Evolutionary conservation across 352 stramenopile species (phyloP).

Genomic region (Sclerospora graminicola): DNA sequence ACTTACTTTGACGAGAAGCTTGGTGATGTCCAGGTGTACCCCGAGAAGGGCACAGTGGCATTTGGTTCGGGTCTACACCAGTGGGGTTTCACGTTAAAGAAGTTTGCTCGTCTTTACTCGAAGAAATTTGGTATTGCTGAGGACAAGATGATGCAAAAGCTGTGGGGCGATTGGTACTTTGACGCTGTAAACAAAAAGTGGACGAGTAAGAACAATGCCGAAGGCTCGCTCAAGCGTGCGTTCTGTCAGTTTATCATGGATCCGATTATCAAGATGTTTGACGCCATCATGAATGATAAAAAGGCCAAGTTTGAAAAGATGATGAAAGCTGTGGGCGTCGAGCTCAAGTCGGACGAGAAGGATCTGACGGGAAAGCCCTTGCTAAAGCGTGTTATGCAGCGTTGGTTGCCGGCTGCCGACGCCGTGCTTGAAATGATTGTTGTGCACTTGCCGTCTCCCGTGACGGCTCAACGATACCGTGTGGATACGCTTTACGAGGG

Average conservation of each 20-base stretch:
- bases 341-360: conserved; percentile 96
- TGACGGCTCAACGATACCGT: conserved; percentile 96
- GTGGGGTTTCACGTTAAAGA: conserved; percentile 99
- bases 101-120: conserved; percentile 97
- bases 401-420: conserved; percentile 98
- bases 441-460: conserved; percentile 96
- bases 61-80: conserved; percentile 99
- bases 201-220: conserved; percentile 90
- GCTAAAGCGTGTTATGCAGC: conserved; percentile 98
- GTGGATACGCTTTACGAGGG: conserved; percentile 98
- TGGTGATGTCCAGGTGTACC: conserved; percentile 97
- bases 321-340: conserved; percentile 93
- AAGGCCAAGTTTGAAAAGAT: conserved; percentile 98
- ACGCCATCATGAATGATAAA: conserved; percentile 99
- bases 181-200: conserved; percentile 94
- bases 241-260: conserved; percentile 99
- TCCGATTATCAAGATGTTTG: conserved; percentile 99
- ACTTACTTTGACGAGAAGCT: conserved; percentile 98
- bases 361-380: conserved; percentile 94
- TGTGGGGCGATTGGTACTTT: conserved; percentile 99
- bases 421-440: conserved; percentile 99
- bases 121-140: conserved; percentile 98
- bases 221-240: conserved; percentile 92
- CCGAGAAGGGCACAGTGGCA: conserved; percentile 96
- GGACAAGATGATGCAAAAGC: conserved; percentile 98